phyloP scores from a whole-genome alignment of 306 rosid genomes.

The Gynostemma pentaphyllum region DNA sequence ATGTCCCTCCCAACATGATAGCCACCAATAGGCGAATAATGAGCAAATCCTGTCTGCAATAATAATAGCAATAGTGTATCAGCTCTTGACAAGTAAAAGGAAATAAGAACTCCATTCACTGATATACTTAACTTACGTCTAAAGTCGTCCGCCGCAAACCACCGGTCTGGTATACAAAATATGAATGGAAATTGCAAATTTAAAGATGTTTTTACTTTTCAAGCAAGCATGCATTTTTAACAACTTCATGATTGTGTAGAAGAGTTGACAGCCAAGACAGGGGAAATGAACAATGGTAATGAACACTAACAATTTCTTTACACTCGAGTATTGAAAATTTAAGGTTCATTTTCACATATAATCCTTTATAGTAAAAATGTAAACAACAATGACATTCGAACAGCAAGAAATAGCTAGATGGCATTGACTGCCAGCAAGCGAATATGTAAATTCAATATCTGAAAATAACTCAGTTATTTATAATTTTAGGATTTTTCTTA shows the following conservation, averaged over 20 bases:
- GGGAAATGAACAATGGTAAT: no score
- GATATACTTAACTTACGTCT: not conserved
- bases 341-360: no score
- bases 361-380: no score
- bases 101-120: not conserved
- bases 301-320: no score
- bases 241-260: not conserved
- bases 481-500: no score
- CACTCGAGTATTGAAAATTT: no score
- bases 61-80: not conserved
- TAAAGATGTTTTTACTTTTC: not conserved
- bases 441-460: no score
- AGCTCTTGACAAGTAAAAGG: not conserved
- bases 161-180: not conserved
- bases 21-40: conserved; percentile 96
- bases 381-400: no score
- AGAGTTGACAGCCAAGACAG: no score
- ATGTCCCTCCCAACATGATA: conserved; percentile 75
- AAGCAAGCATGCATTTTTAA: not conserved
- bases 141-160: not conserved
- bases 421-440: no score
- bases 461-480: no score
- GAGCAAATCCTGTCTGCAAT: conserved; percentile 83
- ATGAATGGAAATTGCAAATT: not conserved
- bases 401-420: no score